phyloP scores from a whole-genome alignment of 1,284 basidiomycete species.

The Fomitopsis palustris region DNA sequence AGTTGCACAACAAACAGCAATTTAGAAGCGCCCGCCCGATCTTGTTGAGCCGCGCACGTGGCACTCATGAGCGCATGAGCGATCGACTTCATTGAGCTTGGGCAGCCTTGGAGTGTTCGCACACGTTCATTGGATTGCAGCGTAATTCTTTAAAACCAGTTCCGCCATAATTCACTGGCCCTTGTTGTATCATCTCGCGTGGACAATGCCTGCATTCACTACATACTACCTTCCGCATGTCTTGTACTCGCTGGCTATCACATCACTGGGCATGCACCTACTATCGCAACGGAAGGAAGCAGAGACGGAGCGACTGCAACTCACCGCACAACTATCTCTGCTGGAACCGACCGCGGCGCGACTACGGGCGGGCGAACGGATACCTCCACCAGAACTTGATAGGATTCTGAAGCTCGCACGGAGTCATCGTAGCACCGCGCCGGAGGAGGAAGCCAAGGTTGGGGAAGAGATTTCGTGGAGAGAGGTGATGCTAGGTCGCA shows the following conservation, averaged over 20 bases:
- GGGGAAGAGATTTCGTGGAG: slow-evolving; percentile 28
- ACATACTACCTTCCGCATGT: slow-evolving; percentile 44
- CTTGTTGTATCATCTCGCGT: no score
- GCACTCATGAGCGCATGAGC: no score
- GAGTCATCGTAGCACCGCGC: neutral
- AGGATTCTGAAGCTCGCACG: slow-evolving; percentile 44
- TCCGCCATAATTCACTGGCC: no score
- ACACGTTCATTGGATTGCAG: no score
- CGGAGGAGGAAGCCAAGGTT: slow-evolving; percentile 8
- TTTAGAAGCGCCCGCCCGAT: no score
- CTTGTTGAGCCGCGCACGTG: no score
- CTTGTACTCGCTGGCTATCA: slow-evolving; percentile 55
- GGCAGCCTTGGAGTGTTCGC: no score
- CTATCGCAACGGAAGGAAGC: slow-evolving; percentile 45
- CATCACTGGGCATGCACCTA: slow-evolving; percentile 60
- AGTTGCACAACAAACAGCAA: no score
- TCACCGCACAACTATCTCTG: slow-evolving; percentile 54
- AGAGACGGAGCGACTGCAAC: slow-evolving; percentile 45
- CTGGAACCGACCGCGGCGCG: slow-evolving; percentile 50
- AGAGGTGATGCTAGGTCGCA: slow-evolving; percentile 28
- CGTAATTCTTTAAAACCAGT: no score
- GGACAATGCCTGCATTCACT: neutral
- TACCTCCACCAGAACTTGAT: slow-evolving; percentile 45
- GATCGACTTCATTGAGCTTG: no score
- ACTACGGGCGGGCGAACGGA: slow-evolving; percentile 38